A percentile compares a stretch with the other conserved stretches of the same genome.
Conservation (phyloP, 1,284 basidiomycete genomes). For the Ganoderma sinense region DNA sequence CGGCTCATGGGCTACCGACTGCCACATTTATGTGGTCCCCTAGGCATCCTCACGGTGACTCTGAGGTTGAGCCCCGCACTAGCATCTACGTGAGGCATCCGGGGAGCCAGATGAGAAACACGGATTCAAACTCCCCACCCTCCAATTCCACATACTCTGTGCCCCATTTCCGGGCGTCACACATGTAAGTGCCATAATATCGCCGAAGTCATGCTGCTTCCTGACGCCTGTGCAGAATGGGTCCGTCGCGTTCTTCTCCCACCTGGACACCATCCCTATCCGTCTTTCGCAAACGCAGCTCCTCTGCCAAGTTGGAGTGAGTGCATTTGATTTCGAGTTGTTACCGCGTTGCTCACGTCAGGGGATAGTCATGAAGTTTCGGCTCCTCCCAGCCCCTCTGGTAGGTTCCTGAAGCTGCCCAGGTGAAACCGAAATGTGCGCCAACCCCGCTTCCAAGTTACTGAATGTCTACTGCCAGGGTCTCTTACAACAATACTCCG, state of each 20-base stretch:
- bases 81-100: conserved; percentile 37
- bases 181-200: conserved; percentile 9
- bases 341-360: conserved; percentile 16
- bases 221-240: conserved; percentile 10
- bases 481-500: conserved; percentile 15
- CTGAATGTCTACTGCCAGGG: conserved; percentile 15
- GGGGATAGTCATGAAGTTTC: conserved; percentile 1
- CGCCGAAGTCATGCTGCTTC: neutral
- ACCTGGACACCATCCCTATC: conserved; percentile 15
- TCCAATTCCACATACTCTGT: conserved; percentile 14
- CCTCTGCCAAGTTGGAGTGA: conserved; percentile 30
- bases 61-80: conserved; percentile 31
- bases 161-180: conserved; percentile 9
- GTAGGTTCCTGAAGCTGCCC: conserved; percentile 30
- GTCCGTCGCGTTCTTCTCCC: conserved; percentile 11
- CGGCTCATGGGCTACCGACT: conserved; percentile 42
- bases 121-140: conserved; percentile 11
- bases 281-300: conserved; percentile 28
- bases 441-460: neutral
- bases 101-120: conserved; percentile 12
- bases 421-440: conserved; percentile 18
- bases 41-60: conserved; percentile 38
- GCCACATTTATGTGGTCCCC: conserved; percentile 48
- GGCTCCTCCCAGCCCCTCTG: conserved; percentile 27
- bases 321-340: neutral